A percentile compares a stretch with the other conserved stretches of the same genome.
Conservation (phyloP, 2,329 filamentous ascomycete species). For the Anthostomella pinea region DNA sequence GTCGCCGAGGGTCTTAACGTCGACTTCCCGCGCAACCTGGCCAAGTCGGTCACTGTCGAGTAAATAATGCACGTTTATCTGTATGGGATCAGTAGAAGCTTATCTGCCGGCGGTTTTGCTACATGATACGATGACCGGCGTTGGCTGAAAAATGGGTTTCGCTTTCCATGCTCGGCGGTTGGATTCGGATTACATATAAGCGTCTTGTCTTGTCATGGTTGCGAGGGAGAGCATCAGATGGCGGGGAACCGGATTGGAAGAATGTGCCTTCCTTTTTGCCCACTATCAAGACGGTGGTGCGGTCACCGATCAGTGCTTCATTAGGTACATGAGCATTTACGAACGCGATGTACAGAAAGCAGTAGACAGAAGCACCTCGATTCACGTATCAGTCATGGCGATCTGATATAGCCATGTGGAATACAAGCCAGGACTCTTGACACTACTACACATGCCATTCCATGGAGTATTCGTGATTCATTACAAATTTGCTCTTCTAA, state of each 20-base stretch:
- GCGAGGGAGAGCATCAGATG: slow-evolving; percentile 15
- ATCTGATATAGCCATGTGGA: no score
- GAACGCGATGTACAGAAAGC: no score
- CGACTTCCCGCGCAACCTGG: slow-evolving; percentile 96
- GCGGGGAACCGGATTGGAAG: no score
- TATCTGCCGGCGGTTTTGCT: slow-evolving; percentile 8
- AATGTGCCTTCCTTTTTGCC: background rate
- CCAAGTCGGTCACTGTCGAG: slow-evolving; percentile 98
- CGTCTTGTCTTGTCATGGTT: slow-evolving; percentile 20
- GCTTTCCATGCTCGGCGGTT: slow-evolving; percentile 19
- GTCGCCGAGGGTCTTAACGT: slow-evolving; percentile 95
- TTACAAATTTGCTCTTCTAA: no score
- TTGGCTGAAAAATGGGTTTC: slow-evolving; percentile 23
- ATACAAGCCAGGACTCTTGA: no score
- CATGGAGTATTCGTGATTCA: no score
- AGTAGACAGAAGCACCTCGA: no score
- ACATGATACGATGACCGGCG: slow-evolving; percentile 19
- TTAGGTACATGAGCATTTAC: no score
- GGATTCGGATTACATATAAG: slow-evolving; percentile 23
- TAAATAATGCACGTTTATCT: slow-evolving; percentile 46
- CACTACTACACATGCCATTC: no score
- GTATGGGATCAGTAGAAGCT: slow-evolving; percentile 9
- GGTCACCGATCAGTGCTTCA: no score
- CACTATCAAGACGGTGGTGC: slow-evolving; percentile 2
- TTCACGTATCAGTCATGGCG: no score